Evolutionary conservation across 2,329 filamentous ascomycete species (phyloP).

Genomic region (Talaromyces pinophilus): DNA sequence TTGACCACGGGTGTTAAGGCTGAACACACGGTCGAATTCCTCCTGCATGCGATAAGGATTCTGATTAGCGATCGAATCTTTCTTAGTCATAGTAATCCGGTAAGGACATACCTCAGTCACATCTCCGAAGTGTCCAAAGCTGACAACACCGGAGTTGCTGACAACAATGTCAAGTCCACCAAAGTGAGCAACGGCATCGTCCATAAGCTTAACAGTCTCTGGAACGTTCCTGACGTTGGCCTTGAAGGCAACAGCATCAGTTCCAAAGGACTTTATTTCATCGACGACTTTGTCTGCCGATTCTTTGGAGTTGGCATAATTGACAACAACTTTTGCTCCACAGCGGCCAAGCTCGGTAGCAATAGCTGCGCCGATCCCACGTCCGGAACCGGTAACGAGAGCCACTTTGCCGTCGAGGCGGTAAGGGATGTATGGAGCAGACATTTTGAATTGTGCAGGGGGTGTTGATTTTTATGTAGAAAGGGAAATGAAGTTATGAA

Average conservation of each 20-base stretch:
- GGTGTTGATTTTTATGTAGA: background rate
- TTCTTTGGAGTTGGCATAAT: slow-evolving; percentile 58
- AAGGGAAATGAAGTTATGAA: background rate
- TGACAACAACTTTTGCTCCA: slow-evolving; percentile 35
- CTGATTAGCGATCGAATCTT: background rate
- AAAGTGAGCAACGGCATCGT: slow-evolving; percentile 29
- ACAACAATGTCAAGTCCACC: slow-evolving; percentile 32
- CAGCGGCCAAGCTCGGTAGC: slow-evolving; percentile 33
- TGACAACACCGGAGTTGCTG: slow-evolving; percentile 58
- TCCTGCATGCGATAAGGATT: slow-evolving; percentile 40
- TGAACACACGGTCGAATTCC: slow-evolving; percentile 71
- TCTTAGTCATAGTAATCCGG: background rate
- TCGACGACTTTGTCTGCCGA: slow-evolving; percentile 56
- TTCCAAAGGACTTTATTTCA: slow-evolving; percentile 27
- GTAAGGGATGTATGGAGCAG: slow-evolving; percentile 8
- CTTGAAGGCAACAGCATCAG: slow-evolving; percentile 52
- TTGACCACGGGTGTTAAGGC: slow-evolving; percentile 68
- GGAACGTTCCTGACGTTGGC: slow-evolving; percentile 41
- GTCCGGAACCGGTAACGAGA: slow-evolving; percentile 34
- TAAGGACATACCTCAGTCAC: slow-evolving; percentile 52
- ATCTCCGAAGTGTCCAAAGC: slow-evolving; percentile 68
- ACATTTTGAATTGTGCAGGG: background rate
- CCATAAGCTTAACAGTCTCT: slow-evolving; percentile 35
- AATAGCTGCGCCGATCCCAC: slow-evolving; percentile 35
- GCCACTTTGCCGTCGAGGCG: slow-evolving; percentile 45